Conservation (phyloP, 1,284 basidiomycete genomes). For the Retiboletus fuscus region DNA sequence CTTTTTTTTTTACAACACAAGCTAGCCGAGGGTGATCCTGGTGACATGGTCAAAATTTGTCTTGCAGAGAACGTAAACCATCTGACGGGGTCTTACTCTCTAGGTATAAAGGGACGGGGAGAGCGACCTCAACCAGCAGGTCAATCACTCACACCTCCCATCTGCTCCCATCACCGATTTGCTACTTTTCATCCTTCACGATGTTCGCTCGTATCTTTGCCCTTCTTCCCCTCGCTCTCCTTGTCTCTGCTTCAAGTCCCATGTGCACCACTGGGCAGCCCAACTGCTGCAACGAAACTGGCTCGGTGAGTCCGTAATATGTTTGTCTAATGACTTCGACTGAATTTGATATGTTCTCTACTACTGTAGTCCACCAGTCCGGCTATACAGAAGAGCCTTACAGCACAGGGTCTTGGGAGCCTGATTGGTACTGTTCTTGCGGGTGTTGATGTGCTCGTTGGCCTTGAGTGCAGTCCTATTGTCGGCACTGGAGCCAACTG, state of each 20-base stretch:
- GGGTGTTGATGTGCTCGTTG: background rate
- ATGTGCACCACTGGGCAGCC: background rate
- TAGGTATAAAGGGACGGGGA: slow-evolving; percentile 36
- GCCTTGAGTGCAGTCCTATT: slow-evolving; percentile 4
- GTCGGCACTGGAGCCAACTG: slow-evolving; percentile 14
- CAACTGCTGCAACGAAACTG: slow-evolving; percentile 28
- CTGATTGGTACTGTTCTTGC: background rate
- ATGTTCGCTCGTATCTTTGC: slow-evolving; percentile 39
- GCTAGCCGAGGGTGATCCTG: no score
- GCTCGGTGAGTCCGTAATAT: slow-evolving; percentile 7
- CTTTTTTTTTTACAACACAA: no score
- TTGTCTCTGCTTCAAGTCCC: slow-evolving; percentile 21
- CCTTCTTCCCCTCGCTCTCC: slow-evolving; percentile 35
- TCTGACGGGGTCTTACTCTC: no score
- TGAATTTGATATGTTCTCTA: background rate
- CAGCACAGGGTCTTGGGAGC: no score
- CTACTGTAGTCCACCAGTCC: no score
- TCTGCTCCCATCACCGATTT: background rate
- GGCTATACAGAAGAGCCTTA: no score
- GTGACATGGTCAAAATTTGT: no score
- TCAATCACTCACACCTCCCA: background rate
- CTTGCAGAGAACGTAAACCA: slow-evolving; percentile 25
- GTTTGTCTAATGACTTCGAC: no score
- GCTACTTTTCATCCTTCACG: background rate
- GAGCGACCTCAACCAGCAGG: slow-evolving; percentile 6